Percentiles rank a stretch among this genome's conserved stretches.
phyloP scores from a whole-genome alignment of 2,329 filamentous ascomycete genomes.

The Sclerotiophoma versabilis region DNA sequence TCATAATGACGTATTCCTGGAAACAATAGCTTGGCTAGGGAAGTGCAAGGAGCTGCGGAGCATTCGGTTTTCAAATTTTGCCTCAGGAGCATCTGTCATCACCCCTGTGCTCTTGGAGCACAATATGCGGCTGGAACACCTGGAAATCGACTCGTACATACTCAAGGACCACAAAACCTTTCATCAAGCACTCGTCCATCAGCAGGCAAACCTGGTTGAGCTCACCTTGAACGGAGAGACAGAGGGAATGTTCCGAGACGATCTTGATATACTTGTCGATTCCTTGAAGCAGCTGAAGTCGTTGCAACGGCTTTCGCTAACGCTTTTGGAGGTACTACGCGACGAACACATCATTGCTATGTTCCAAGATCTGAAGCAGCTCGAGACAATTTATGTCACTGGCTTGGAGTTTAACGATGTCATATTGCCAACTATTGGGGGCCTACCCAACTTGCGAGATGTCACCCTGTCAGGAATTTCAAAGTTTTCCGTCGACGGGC shows the following conservation, averaged over 20 bases:
- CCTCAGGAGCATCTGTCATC: conserved; percentile 61
- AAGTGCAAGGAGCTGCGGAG: conserved; percentile 60
- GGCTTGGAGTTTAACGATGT: conserved; percentile 62
- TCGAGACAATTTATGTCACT: conserved; percentile 65
- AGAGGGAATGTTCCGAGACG: conserved; percentile 56
- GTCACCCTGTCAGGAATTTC: conserved; percentile 64
- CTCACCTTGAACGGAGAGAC: conserved; percentile 57
- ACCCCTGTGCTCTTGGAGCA: conserved; percentile 58
- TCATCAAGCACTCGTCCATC: conserved; percentile 60
- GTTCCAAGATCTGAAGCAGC: conserved; percentile 52
- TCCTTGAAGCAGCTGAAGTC: conserved; percentile 61
- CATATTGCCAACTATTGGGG: conserved; percentile 54
- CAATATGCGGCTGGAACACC: conserved; percentile 55
- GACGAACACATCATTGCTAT: conserved; percentile 60
- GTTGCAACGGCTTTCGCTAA: conserved; percentile 61
- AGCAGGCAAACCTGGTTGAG: conserved; percentile 58
- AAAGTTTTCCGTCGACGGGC: conserved; percentile 60
- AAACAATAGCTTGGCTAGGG: conserved; percentile 62
- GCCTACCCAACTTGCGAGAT: conserved; percentile 58
- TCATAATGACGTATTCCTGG: conserved; percentile 60
- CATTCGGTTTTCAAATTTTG: conserved; percentile 60
- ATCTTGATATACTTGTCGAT: conserved; percentile 58
- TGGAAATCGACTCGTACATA: conserved; percentile 60
- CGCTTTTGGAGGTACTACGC: conserved; percentile 60
- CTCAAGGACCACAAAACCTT: conserved; percentile 60